Evolutionary conservation across 805 yeast species (phyloP), one percentile per base, ranked within the genome.

Genomic region (Lipomyces sp.): DNA sequence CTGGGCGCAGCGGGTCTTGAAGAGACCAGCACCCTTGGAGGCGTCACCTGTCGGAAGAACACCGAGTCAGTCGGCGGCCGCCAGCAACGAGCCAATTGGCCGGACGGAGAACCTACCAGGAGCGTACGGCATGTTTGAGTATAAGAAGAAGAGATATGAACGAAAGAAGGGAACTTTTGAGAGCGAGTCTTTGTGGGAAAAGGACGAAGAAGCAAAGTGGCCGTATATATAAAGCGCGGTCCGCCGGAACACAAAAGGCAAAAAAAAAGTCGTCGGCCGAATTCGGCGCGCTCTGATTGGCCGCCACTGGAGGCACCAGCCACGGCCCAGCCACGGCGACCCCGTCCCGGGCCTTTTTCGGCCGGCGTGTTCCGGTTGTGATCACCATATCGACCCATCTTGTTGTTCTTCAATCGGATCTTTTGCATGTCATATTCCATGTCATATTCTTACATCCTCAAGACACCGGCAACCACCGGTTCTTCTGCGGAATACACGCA

Each of bases 1-100:
- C 79, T 93, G 98, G 65, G 89, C 79, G 76, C 98, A 93, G 84
- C 98, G 89, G 62, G 98, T 93, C 79, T 93, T 93, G 84, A 93
- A 93, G 63, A 93, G 80, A 70, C 87, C 87, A 63, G 98, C 98
- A 81, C 98, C 98, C 79, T 93, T 93, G 78, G 84, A 82, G 61
- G 81, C 87, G 65, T 81, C 79, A 72, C 90, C 84, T 53, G 28
- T 3, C 32, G 10, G 2, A 4, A 26, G 2, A 16, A 31, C 3
- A 33, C 14, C 14, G 28, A 16, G 44, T 43, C 23, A 37, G 34
- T 24, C 33, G 13, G 18, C 29, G 11, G 13, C n/a, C 8, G 3
- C 8, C 13, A 5, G 3, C 31, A 21, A 5, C 10, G 32, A n/a
- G 29, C 28, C 28, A 40, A 13, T 6, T 2, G 22, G 22, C 3